Percentiles rank a stretch among this genome's conserved stretches.
These are phyloP conservation scores for Amauroascus niger DNA, from an alignment of 2,329 filamentous ascomycete species.

Conservation along the genomic window DNA sequence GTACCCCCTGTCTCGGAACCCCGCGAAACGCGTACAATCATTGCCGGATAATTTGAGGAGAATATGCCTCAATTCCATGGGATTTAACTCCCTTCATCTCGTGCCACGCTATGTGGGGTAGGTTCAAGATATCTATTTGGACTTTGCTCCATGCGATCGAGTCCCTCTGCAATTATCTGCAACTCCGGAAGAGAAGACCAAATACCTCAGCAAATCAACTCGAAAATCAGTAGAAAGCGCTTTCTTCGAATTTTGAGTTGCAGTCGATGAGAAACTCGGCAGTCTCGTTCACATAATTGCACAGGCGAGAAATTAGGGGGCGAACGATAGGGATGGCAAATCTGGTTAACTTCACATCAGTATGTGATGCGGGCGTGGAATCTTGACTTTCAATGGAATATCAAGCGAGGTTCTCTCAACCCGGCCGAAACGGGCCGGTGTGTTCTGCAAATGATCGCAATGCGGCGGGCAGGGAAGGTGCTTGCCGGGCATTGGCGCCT, in stretches of 20 bases:
- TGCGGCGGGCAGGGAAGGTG: not conserved
- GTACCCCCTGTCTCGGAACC: not conserved
- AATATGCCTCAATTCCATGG: not conserved
- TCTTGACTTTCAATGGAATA: not conserved
- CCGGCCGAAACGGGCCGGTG: not conserved
- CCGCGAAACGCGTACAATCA: not conserved
- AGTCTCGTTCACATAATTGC: no score
- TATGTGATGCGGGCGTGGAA: not conserved
- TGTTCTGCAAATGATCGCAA: not conserved
- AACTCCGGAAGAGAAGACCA: no score
- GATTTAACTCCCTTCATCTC: not conserved
- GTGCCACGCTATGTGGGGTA: not conserved
- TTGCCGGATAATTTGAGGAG: not conserved
- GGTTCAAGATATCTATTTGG: no score
- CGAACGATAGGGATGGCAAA: not conserved
- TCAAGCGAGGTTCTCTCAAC: not conserved
- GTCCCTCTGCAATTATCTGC: no score
- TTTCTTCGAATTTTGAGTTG: no score
- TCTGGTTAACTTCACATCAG: not conserved
- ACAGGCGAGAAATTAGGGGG: not conserved
- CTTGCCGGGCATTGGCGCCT: not conserved
- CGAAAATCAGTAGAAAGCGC: no score
- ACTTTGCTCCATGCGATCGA: no score
- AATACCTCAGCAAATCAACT: no score
- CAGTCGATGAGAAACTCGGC: no score